These are phyloP conservation scores for Penicillium coffeae DNA, from an alignment of 495 filamentous ascomycete species.

Conservation along the genomic window DNA sequence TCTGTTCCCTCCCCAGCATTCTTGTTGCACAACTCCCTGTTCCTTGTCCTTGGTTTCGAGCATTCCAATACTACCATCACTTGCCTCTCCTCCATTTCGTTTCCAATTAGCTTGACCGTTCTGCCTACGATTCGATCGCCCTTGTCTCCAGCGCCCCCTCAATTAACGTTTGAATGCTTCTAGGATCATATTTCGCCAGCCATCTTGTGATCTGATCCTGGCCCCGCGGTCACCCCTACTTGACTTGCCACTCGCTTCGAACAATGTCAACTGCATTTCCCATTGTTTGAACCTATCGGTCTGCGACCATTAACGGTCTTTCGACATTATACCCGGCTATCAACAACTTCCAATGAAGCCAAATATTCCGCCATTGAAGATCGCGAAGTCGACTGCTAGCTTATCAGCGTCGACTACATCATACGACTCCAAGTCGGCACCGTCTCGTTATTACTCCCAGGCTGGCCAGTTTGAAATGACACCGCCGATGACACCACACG, in stretches of 20 bases:
- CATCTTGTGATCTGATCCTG: constrained; percentile 19
- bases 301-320: constrained; percentile 26
- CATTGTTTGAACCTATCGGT: constrained; percentile 30
- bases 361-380: constrained; percentile 69
- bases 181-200: constrained; percentile 24
- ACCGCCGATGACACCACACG: constrained; percentile 69
- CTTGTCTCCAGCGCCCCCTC: constrained; percentile 8
- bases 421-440: constrained; percentile 16
- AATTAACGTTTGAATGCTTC: constrained; percentile 25
- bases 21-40: constrained; percentile 14
- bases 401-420: constrained; percentile 39
- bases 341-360: constrained; percentile 38
- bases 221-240: constrained; percentile 13
- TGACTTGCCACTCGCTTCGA: constrained; percentile 12
- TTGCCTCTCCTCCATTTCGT: constrained; percentile 1
- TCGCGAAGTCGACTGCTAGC: constrained; percentile 59
- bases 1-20: constrained; percentile 30
- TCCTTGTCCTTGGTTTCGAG: constrained; percentile 20
- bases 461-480: constrained; percentile 54
- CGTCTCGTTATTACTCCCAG: constrained; percentile 27
- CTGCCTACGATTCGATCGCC: no score
- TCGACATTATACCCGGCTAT: not conserved
- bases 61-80: constrained; percentile 25
- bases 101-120: no score
- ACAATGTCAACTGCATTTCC: constrained; percentile 33